Evolutionary conservation across 2,329 filamentous ascomycete species (phyloP).

Genomic region (Lithohypha guttulata): DNA sequence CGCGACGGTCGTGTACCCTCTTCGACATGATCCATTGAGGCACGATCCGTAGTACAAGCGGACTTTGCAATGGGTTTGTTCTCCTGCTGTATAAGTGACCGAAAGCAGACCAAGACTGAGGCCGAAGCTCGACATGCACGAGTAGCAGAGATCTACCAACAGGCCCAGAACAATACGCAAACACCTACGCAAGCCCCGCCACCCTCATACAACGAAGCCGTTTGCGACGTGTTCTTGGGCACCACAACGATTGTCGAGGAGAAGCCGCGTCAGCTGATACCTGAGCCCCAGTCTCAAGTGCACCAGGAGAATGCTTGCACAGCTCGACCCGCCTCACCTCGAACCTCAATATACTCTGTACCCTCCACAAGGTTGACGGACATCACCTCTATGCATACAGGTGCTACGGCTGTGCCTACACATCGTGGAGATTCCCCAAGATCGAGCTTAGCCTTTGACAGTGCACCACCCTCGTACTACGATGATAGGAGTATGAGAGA

Average conservation of each 20-base stretch:
- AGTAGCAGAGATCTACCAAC: slow-evolving; percentile 12
- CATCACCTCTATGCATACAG: slow-evolving; percentile 15
- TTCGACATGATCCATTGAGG: too few species aligned
- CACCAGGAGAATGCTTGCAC: slow-evolving; percentile 5
- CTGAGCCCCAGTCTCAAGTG: neutral
- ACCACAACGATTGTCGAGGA: slow-evolving; percentile 11
- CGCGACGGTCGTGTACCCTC: too few species aligned
- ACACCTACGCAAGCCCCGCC: slow-evolving; percentile 10
- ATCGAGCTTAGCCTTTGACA: slow-evolving; percentile 8
- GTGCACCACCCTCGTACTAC: slow-evolving; percentile 8
- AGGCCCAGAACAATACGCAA: slow-evolving; percentile 1
- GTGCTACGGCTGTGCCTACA: slow-evolving; percentile 10
- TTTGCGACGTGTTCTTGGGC: slow-evolving; percentile 4
- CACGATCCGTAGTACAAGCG: too few species aligned
- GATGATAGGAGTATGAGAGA: slow-evolving; percentile 6
- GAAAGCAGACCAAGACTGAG: slow-evolving; percentile 7
- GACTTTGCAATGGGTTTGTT: slow-evolving; percentile 3
- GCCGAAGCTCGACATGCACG: slow-evolving; percentile 14
- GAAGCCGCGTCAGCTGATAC: slow-evolving; percentile 7
- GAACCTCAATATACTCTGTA: slow-evolving; percentile 17
- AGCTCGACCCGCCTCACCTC: slow-evolving; percentile 13
- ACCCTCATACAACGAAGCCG: slow-evolving; percentile 14
- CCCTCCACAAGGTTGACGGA: slow-evolving; percentile 18
- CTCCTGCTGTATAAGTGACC: slow-evolving; percentile 3
- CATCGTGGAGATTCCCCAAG: slow-evolving; percentile 1